These are phyloP conservation scores for Acanthamoeba quina DNA, from an alignment of 208 protist genomes.

Conservation along the genomic window DNA sequence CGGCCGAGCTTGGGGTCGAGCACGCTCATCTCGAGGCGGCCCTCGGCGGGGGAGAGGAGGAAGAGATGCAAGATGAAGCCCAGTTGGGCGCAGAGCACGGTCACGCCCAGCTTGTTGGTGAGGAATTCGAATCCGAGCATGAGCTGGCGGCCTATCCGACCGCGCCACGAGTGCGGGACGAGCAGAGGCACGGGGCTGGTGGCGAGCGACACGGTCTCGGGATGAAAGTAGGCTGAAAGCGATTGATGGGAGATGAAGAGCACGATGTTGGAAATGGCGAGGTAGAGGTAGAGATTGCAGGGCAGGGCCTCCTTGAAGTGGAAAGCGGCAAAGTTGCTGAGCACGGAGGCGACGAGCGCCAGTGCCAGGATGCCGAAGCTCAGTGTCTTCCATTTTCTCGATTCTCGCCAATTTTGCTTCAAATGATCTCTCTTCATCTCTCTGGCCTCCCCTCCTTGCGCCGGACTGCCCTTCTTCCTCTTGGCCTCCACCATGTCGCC, in stretches of 20 bases:
- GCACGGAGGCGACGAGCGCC: not conserved
- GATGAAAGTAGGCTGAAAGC: conserved; percentile 3
- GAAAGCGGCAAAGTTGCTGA: conserved; percentile 42
- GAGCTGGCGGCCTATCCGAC: not conserved
- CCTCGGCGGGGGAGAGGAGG: conserved; percentile 30
- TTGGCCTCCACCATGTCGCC: not conserved
- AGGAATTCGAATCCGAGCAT: conserved; percentile 63
- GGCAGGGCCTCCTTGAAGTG: conserved; percentile 25
- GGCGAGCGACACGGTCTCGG: not conserved
- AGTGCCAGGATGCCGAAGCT: not conserved
- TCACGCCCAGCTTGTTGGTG: conserved; percentile 32
- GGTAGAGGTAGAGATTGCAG: conserved; percentile 54
- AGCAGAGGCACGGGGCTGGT: not conserved
- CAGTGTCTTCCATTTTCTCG: not conserved
- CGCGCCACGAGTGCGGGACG: conserved; percentile 17
- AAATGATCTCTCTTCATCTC: not conserved
- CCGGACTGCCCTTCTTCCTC: not conserved
- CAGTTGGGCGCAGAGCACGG: conserved; percentile 36
- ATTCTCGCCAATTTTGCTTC: conserved; percentile 31
- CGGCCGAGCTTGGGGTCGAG: conserved; percentile 49
- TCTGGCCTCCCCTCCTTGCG: no score
- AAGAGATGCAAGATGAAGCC: conserved; percentile 47
- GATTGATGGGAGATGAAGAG: conserved; percentile 40
- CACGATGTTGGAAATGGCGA: conserved; percentile 26
- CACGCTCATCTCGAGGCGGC: conserved; percentile 38